Conservation (phyloP, 1,139 yeast species). For the Geotrichum citri-aurantii region DNA sequence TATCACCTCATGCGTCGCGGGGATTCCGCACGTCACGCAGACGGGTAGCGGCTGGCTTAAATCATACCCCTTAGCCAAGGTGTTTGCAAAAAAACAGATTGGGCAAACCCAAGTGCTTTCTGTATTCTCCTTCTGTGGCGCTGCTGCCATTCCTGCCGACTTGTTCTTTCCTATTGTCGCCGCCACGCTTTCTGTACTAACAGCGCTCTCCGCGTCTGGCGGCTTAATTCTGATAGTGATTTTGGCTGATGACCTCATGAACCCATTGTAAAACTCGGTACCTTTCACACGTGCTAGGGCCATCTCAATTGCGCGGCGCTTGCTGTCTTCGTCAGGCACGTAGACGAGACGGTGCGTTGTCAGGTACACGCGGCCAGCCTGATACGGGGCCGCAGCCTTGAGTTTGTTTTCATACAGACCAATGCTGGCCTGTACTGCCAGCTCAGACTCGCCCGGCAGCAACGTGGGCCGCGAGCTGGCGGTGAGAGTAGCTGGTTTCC, state of each 20-base stretch:
- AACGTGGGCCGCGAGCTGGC: conserved; percentile 46
- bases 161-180: neutral
- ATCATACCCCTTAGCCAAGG: conserved; percentile 29
- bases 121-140: neutral
- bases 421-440: conserved; percentile 33
- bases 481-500: conserved; percentile 44
- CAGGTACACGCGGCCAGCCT: conserved; percentile 70
- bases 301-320: conserved; percentile 45
- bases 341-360: conserved; percentile 71
- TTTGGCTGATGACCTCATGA: conserved; percentile 75
- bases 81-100: conserved; percentile 71
- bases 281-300: conserved; percentile 44
- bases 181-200: neutral
- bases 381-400: conserved; percentile 53
- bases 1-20: conserved; percentile 39
- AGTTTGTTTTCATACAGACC: conserved; percentile 47
- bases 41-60: conserved; percentile 39
- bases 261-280: conserved; percentile 49
- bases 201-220: neutral
- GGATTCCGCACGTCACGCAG: conserved; percentile 77
- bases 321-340: conserved; percentile 49
- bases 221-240: conserved; percentile 43
- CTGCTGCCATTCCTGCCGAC: neutral
- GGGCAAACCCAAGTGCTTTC: conserved; percentile 67
- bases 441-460: conserved; percentile 41